Evolutionary conservation across 2,329 filamentous ascomycete species (phyloP).

Genomic region (Trichophyton simii): DNA sequence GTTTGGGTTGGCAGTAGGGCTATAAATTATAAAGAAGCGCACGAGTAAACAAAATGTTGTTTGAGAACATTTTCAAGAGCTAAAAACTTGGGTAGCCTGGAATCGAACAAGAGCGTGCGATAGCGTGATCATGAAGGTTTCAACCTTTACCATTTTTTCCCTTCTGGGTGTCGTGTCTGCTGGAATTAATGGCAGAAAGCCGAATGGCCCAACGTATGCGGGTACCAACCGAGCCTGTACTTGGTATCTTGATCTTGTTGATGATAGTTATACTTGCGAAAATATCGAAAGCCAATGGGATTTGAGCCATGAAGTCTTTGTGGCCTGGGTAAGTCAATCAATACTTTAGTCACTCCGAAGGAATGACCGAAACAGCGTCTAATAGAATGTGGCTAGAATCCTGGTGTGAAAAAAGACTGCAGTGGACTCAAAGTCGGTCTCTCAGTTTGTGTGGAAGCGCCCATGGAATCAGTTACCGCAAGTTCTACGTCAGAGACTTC

Average conservation of each 20-base stretch:
- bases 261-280: neutral
- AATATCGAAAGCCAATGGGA: neutral
- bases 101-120: neutral
- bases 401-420: neutral
- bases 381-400: neutral
- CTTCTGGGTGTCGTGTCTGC: neutral
- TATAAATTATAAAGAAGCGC: no score
- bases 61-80: neutral
- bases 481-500: neutral
- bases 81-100: neutral
- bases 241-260: neutral
- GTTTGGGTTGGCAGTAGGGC: no score
- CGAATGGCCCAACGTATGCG: neutral
- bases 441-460: neutral
- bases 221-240: neutral
- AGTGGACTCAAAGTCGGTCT: constrained; percentile 1
- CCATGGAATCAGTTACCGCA: neutral
- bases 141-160: neutral
- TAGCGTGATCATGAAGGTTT: neutral
- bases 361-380: neutral
- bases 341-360: neutral
- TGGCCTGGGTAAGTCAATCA: constrained; percentile 5
- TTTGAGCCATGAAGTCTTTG: neutral
- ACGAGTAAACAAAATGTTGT: no score
- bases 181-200: neutral